Evolutionary conservation across 2,329 filamentous ascomycete species (phyloP).

Genomic region (Pseudocercospora cruenta): DNA sequence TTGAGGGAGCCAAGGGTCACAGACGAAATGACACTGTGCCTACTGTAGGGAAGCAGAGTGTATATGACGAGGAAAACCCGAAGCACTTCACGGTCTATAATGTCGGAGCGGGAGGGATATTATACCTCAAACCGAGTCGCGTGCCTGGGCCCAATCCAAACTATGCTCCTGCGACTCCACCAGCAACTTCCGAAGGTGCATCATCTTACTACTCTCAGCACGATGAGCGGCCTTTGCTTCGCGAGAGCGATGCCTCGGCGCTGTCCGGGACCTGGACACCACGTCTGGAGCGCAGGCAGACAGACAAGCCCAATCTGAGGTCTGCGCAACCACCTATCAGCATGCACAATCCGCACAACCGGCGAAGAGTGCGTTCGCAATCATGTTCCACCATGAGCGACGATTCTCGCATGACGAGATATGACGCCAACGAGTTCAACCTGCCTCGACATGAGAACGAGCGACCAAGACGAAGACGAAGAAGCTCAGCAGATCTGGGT

Average conservation of each 20-base stretch:
- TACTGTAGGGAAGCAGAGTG: slow-evolving; percentile 25
- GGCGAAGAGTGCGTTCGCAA: slow-evolving; percentile 54
- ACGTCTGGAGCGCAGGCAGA: slow-evolving; percentile 18
- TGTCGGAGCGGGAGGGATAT: slow-evolving; percentile 50
- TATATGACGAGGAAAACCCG: slow-evolving; percentile 30
- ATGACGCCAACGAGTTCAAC: slow-evolving; percentile 34
- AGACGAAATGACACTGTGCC: slow-evolving; percentile 24
- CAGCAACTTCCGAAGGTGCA: slow-evolving; percentile 30
- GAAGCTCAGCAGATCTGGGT: slow-evolving; percentile 35
- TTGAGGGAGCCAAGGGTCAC: slow-evolving; percentile 20
- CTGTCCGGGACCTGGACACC: slow-evolving; percentile 34
- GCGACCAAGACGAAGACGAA: slow-evolving; percentile 28
- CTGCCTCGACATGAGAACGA: slow-evolving; percentile 31
- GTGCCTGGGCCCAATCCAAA: slow-evolving; percentile 25
- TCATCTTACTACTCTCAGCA: slow-evolving; percentile 21
- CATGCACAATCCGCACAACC: slow-evolving; percentile 25
- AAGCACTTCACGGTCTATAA: slow-evolving; percentile 53
- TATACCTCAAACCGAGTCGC: slow-evolving; percentile 50
- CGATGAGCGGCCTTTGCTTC: slow-evolving; percentile 22
- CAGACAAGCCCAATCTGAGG: slow-evolving; percentile 11
- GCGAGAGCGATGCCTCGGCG: slow-evolving; percentile 23
- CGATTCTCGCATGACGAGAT: slow-evolving; percentile 43
- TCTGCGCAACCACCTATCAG: slow-evolving; percentile 21
- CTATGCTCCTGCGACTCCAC: slow-evolving; percentile 35
- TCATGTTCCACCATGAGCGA: slow-evolving; percentile 78